Evolutionary conservation across 148 eudicot species (phyloP).

Genomic region (Dianthus caryophyllus): DNA sequence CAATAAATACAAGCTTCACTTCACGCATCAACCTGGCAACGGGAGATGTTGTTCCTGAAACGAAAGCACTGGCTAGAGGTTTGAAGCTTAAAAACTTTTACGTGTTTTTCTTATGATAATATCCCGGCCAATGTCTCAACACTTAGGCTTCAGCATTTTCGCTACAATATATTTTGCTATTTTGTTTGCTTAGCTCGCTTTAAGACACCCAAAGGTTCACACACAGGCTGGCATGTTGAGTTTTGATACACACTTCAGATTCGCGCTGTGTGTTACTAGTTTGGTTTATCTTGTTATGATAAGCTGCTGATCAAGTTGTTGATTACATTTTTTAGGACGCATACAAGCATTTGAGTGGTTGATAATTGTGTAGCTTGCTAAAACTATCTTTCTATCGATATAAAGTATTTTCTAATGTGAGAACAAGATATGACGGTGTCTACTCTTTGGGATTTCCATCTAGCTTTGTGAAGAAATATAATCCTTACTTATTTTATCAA

Average conservation of each 20-base stretch:
- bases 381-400: constrained; percentile 1
- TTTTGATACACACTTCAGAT: too few species aligned
- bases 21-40: constrained; percentile 86
- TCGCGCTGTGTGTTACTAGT: too few species aligned
- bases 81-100: constrained; percentile 10
- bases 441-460: too few species aligned
- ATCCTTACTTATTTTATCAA: background rate
- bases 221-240: background rate
- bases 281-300: background rate
- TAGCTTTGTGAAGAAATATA: too few species aligned
- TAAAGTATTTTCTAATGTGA: background rate
- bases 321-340: background rate
- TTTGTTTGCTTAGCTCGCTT: background rate
- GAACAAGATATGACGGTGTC: background rate
- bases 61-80: constrained; percentile 92
- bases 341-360: background rate
- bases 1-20: constrained; percentile 62
- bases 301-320: background rate
- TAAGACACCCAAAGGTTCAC: background rate
- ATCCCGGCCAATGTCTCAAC: constrained; percentile 6
- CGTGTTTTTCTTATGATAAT: background rate
- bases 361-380: background rate
- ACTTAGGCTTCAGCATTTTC: constrained; percentile 2
- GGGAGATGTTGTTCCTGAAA: constrained; percentile 86
- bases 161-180: background rate